Base-by-base conservation (phyloP, 768 basidiomycete genomes). In the Gymnopilus junonius region DNA sequence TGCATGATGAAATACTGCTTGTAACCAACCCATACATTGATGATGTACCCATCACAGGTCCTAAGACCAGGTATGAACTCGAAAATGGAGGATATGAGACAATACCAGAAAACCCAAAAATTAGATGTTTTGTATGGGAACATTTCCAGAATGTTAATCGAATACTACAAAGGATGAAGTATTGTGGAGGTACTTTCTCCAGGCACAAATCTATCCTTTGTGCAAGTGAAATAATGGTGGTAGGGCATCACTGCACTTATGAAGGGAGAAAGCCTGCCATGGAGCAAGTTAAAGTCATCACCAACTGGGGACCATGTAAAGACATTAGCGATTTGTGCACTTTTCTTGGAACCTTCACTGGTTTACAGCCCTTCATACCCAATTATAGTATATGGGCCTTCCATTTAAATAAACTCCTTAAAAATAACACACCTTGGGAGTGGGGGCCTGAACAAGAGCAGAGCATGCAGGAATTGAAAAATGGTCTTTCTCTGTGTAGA, bases 81-180 rank as follows among this genome's bases (percentile, higher is more conserved):
- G 20, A 73, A 1, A 71, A 76, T 20, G 72, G 76, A 0, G 12
- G 2, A 0, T 77, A 68, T 55, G 70, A 82, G 42, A 76, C 68
- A 0, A 72, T 81, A 0, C 67, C 72, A 0, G 71, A 73, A 1
- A 82, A 81, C 55, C 58, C 55, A 0, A 73, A 75, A 0, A 78
- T 82, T 3, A 51, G 71, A 0, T 50, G 69, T 0, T 83, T 82
- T 46, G 70, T 82, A 0, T 81, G 73, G 71, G 75, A 83, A 46
- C 75, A 80, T 29, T 59, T 77, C 2, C 20, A 61, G 1, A 67
- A 71, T 40, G 21, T 79, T 5, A 74, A 81, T 46, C 39, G 73
- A 1, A 61, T 82, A 0, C n/a, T 79, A 0, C 75, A 79, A 12
- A 43, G 66, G 0, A 70, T 80, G 20, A 62, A 62, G 27, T 57